phyloP scores from a whole-genome alignment of 2,329 filamentous ascomycete genomes.

The Colletotrichum tofieldiae region DNA sequence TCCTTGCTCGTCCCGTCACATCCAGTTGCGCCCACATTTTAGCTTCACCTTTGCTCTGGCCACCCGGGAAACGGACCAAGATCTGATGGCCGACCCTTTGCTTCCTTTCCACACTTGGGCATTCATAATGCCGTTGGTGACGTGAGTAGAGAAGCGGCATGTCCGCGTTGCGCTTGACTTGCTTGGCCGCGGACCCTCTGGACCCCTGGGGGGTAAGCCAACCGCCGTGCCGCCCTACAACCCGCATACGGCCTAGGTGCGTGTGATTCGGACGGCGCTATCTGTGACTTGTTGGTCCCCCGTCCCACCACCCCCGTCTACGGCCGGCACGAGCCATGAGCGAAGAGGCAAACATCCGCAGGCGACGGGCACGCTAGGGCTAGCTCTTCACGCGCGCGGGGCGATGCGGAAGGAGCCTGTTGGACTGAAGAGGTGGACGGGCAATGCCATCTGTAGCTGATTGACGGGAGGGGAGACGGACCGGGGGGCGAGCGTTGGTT shows the following conservation, averaged over 20 bases:
- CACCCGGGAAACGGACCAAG: background rate
- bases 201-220: constrained; percentile 28
- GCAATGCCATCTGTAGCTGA: constrained; percentile 14
- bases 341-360: constrained; percentile 10
- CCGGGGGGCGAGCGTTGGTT: constrained; percentile 3
- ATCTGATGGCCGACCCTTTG: constrained; percentile 2
- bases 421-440: background rate
- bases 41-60: constrained; percentile 11
- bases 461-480: constrained; percentile 19
- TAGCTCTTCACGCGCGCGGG: constrained; percentile 23
- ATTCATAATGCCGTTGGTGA: background rate
- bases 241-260: constrained; percentile 40
- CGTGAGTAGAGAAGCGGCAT: background rate
- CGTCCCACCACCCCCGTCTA: constrained; percentile 24
- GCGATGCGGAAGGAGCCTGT: constrained; percentile 24
- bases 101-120: background rate
- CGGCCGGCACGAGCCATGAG: constrained; percentile 41
- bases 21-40: constrained; percentile 4
- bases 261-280: constrained; percentile 43
- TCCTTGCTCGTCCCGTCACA: constrained; percentile 33
- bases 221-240: constrained; percentile 30
- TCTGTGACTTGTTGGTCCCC: constrained; percentile 39
- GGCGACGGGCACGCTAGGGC: constrained; percentile 30
- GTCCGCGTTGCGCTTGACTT: constrained; percentile 15
- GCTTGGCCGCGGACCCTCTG: background rate